These are phyloP conservation scores for Gelatoporia subvermispora DNA, from an alignment of 768 basidiomycete genomes.

Conservation along the genomic window DNA sequence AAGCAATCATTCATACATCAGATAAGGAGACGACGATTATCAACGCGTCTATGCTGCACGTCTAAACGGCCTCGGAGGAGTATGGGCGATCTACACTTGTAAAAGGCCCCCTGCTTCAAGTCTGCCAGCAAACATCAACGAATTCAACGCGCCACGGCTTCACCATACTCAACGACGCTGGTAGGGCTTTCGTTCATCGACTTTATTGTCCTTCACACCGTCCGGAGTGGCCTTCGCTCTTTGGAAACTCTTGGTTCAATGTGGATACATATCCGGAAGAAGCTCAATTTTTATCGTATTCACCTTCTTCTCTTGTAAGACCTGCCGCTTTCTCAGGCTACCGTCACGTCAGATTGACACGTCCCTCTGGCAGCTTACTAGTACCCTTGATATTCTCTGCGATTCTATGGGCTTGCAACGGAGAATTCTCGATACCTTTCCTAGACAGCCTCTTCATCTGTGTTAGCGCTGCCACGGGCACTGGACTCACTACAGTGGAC, in stretches of 20 bases:
- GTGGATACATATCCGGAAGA: constrained; percentile 1
- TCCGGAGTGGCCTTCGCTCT: too few relatives aligned
- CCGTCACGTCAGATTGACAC: constrained; percentile 1
- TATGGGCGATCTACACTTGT: too few relatives aligned
- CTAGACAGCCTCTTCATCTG: constrained; percentile 36
- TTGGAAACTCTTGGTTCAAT: neutral
- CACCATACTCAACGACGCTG: too few relatives aligned
- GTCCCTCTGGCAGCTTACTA: constrained; percentile 14
- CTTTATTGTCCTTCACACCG: too few relatives aligned
- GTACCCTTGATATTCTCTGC: constrained; percentile 36
- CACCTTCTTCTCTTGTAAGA: constrained; percentile 26
- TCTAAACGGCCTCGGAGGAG: too few relatives aligned
- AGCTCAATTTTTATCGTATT: constrained; percentile 31
- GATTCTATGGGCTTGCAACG: constrained; percentile 43
- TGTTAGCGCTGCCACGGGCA: constrained; percentile 32
- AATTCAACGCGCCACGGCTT: too few relatives aligned
- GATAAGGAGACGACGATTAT: too few relatives aligned
- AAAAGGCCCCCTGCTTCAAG: too few relatives aligned
- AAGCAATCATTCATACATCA: too few relatives aligned
- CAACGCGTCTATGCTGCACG: too few relatives aligned
- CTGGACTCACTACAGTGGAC: constrained; percentile 26
- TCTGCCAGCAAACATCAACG: too few relatives aligned
- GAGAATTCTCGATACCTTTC: constrained; percentile 27
- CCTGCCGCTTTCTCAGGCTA: neutral
- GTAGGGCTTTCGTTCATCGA: too few relatives aligned